A percentile compares a stretch with the other conserved stretches of the same genome.
Conservation (phyloP, 2,329 filamentous ascomycete genomes). For the Aspergillus sp. region DNA sequence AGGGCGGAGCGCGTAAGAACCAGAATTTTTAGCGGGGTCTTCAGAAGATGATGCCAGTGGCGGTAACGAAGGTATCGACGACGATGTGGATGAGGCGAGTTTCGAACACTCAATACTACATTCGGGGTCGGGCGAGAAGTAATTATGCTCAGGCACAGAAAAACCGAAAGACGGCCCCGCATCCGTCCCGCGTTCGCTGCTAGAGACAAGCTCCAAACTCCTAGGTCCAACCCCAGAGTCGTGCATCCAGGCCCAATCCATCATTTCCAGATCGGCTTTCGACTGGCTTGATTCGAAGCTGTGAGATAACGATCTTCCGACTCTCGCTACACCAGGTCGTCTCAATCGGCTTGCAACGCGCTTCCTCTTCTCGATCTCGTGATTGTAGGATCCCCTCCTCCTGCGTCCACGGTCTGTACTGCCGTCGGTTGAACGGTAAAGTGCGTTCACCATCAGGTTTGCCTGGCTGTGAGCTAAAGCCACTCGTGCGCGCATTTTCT, state of each 20-base stretch:
- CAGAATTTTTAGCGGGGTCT: not conserved
- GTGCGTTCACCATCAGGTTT: constrained; percentile 19
- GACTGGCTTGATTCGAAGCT: constrained; percentile 5
- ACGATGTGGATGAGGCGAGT: not conserved
- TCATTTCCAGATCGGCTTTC: not conserved
- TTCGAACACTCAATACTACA: constrained; percentile 4
- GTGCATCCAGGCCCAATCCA: constrained; percentile 2
- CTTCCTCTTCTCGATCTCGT: constrained; percentile 27
- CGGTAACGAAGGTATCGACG: not conserved
- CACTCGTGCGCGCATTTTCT: constrained; percentile 41
- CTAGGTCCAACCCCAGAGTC: not conserved
- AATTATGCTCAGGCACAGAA: constrained; percentile 3
- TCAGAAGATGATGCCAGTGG: not conserved
- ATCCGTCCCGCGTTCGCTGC: constrained; percentile 12
- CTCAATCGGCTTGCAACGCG: constrained; percentile 3
- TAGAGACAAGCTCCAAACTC: constrained; percentile 5
- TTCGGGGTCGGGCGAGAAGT: constrained; percentile 8
- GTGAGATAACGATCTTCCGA: constrained; percentile 19
- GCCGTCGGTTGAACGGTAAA: constrained; percentile 23
- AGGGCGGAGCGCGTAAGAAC: not conserved
- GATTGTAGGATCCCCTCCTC: constrained; percentile 33
- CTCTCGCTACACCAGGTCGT: constrained; percentile 7
- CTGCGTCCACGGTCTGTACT: constrained; percentile 21
- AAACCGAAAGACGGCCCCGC: constrained; percentile 5
- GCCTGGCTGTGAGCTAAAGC: constrained; percentile 32